Conservation (phyloP, 257 asterid species). For the Solanum rostratum region DNA sequence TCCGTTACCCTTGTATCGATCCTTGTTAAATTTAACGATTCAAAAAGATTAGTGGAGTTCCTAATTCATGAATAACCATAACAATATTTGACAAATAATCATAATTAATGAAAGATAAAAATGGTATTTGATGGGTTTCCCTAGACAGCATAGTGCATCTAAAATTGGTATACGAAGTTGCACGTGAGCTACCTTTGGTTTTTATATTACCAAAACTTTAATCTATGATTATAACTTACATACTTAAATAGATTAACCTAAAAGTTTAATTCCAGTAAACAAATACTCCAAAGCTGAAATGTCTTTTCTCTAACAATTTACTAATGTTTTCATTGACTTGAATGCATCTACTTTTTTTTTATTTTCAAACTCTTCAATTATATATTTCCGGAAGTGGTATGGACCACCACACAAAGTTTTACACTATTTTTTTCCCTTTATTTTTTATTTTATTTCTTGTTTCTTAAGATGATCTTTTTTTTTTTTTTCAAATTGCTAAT, state of each 20-base stretch:
- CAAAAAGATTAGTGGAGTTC: not conserved
- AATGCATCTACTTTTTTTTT: not conserved
- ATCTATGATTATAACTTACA: not conserved
- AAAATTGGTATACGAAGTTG: not conserved
- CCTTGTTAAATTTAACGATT: not conserved
- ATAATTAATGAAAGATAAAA: too few relatives aligned
- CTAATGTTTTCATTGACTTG: conserved; percentile 9
- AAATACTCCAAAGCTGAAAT: not conserved
- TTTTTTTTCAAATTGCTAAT: not conserved
- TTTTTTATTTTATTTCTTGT: not conserved
- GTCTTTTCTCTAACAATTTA: not conserved
- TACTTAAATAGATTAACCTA: not conserved
- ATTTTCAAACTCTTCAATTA: conserved; percentile 1
- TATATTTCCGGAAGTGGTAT: not conserved
- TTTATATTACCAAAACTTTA: not conserved
- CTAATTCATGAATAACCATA: not conserved
- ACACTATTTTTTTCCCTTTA: not conserved
- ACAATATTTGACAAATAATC: not conserved
- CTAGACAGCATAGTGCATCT: not conserved
- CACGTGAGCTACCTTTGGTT: not conserved
- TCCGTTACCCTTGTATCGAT: not conserved
- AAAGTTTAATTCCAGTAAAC: not conserved
- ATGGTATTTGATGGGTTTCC: too few relatives aligned
- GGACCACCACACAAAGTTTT: not conserved
- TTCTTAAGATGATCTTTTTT: not conserved